Base-by-base conservation (phyloP, 1,284 basidiomycete genomes). In the Puccinia coronata region DNA sequence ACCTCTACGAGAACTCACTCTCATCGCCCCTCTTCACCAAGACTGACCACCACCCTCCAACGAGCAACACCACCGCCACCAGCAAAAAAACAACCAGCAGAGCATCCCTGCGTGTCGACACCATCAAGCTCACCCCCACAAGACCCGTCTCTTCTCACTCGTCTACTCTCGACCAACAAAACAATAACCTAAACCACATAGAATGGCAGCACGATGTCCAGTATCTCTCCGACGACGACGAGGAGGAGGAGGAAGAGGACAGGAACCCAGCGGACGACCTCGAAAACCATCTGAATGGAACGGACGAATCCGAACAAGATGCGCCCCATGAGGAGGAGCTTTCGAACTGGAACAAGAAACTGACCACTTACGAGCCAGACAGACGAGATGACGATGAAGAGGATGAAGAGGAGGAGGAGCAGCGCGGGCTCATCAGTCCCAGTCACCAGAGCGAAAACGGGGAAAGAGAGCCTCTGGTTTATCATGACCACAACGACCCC, bases 1-100 rank as follows among this genome's bases (percentile, higher is more conserved):
- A 72, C 18, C 4, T 51, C 34, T 72, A 34, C 20, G 70, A 53
- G 55, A 72, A 72, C 70, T 55, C 70, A 72, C 51, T 55, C 47
- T 55, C 23, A 31, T 72, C 70, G 55, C 70, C 70, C 49, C 4
- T 39, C 49, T 51, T 55, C 70, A 36, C 47, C 47, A 47, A 67
- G 41, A 36, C 8, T 20, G 25, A 61, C 25, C 25, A 61, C 31
- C 25, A 28, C 25, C 6, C 11, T 9, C 57, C 23, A 16, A 9
- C 34, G 20, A 34, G 39, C 39, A 39, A 20, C n/a, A n/a, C n/a
- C n/a, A 67, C 49, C 34, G 39, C 53, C 28, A 43, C 12, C 34
- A 43, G 0, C 36, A 53, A 73, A 2, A n/a, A 51, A 47, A 43
- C 16, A 3, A 76, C 2, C 20, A 51, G 0, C 39, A 59, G 34